Evolutionary conservation across 1,284 basidiomycete genomes (phyloP).

Genomic region (Trichosporon coremiiforme): DNA sequence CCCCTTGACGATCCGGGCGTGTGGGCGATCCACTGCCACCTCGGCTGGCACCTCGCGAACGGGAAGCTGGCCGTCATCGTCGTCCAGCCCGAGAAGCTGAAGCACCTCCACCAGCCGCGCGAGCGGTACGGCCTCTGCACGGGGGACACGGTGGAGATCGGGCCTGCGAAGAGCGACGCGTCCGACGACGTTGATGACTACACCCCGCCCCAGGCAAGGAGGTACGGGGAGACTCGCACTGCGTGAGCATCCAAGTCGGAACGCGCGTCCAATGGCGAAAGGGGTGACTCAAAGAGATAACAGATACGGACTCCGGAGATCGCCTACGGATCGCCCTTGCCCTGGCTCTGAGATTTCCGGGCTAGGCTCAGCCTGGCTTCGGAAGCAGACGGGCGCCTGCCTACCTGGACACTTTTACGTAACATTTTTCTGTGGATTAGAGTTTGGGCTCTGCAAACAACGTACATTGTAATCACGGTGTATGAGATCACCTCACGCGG

Average conservation of each 20-base stretch:
- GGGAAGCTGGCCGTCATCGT: conserved; percentile 29
- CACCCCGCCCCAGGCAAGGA: background rate
- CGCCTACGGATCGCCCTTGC: background rate
- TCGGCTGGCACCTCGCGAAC: conserved; percentile 34
- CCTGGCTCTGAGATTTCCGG: conserved; percentile 1
- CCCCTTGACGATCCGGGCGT: conserved; percentile 37
- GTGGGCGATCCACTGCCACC: conserved; percentile 39
- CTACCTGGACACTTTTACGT: background rate
- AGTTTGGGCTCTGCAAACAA: too few relatives aligned
- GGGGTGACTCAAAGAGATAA: background rate
- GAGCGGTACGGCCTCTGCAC: conserved; percentile 33
- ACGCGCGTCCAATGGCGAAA: background rate
- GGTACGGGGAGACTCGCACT: background rate
- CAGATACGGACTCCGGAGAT: background rate
- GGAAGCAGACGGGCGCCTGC: background rate
- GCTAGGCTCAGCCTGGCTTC: background rate
- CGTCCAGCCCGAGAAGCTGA: conserved; percentile 33
- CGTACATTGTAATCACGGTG: background rate
- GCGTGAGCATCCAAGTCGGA: background rate
- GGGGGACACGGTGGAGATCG: background rate
- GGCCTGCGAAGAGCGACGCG: background rate
- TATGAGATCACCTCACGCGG: background rate
- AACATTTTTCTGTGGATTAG: background rate
- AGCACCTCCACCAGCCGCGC: conserved; percentile 20
- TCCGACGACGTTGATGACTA: background rate